A percentile compares a stretch with the other conserved stretches of the same genome.
phyloP scores from a whole-genome alignment of 768 basidiomycete genomes.

The Amanita rubescens region DNA sequence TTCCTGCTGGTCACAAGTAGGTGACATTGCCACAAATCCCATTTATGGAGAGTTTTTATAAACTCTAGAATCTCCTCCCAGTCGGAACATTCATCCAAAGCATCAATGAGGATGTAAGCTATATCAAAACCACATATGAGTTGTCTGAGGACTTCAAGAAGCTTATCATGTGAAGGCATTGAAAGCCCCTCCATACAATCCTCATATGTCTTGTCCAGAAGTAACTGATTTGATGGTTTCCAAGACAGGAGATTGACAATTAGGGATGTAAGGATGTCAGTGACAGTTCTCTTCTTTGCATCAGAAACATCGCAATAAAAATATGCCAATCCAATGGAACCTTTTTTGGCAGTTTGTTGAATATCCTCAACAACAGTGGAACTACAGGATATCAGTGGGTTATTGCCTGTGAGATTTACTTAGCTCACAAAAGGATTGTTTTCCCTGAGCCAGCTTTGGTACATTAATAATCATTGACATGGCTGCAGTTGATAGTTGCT shows the following conservation, averaged over 20 bases:
- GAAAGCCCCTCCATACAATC: neutral
- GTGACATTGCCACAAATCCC: neutral
- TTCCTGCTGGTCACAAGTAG: neutral
- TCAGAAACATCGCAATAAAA: slow-evolving; percentile 1
- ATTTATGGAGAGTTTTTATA: neutral
- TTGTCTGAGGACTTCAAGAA: neutral
- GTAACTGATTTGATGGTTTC: neutral
- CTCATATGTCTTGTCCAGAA: neutral
- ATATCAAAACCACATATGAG: neutral
- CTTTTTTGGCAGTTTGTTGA: neutral
- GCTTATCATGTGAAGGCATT: neutral
- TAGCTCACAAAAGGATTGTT: neutral
- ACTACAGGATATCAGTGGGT: neutral
- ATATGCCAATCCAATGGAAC: neutral
- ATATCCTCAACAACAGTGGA: neutral
- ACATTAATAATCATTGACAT: neutral
- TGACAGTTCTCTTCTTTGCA: neutral
- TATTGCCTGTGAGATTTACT: no score
- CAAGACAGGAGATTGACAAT: neutral
- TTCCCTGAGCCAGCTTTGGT: neutral
- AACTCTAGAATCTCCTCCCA: neutral
- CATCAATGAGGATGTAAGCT: neutral
- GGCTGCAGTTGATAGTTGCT: neutral
- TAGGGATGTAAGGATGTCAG: neutral
- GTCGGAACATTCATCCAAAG: neutral